Evolutionary conservation across 148 eudicot genomes (phyloP).

Genomic region (Camellia granthamiana): DNA sequence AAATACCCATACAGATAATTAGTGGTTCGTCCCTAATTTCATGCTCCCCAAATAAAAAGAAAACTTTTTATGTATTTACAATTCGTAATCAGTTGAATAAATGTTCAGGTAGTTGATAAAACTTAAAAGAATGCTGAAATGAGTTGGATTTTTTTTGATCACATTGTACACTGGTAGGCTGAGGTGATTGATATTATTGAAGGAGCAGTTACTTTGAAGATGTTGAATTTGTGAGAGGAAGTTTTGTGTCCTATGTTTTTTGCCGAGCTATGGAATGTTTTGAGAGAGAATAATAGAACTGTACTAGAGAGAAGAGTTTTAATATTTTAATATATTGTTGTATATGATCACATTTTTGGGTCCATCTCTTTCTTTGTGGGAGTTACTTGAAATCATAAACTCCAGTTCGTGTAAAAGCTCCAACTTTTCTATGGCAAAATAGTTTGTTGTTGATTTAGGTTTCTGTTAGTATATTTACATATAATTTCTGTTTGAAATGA

Average conservation of each 20-base stretch:
- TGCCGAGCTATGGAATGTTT: neutral
- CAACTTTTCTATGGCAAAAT: neutral
- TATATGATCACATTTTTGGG: neutral
- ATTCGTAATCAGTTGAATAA: neutral
- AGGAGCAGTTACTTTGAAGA: neutral
- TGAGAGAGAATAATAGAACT: neutral
- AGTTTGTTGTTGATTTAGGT: neutral
- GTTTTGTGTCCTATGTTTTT: neutral
- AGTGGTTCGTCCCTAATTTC: neutral
- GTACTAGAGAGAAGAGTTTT: slow-evolving; percentile 2
- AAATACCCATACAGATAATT: neutral
- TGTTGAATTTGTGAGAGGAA: neutral
- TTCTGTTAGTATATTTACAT: neutral
- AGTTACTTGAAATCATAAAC: neutral
- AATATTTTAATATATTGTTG: slow-evolving; percentile 4
- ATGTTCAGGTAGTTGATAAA: neutral
- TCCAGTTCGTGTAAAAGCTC: neutral
- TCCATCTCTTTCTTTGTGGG: neutral
- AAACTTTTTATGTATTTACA: neutral
- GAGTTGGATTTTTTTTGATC: neutral
- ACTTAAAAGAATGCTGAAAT: neutral
- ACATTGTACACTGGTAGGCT: neutral
- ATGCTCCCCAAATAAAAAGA: neutral
- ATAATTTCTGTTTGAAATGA: neutral
- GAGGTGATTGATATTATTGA: neutral